Base-by-base conservation (phyloP, 352 stramenopile species). In the Stramenopiles sp. region DNA sequence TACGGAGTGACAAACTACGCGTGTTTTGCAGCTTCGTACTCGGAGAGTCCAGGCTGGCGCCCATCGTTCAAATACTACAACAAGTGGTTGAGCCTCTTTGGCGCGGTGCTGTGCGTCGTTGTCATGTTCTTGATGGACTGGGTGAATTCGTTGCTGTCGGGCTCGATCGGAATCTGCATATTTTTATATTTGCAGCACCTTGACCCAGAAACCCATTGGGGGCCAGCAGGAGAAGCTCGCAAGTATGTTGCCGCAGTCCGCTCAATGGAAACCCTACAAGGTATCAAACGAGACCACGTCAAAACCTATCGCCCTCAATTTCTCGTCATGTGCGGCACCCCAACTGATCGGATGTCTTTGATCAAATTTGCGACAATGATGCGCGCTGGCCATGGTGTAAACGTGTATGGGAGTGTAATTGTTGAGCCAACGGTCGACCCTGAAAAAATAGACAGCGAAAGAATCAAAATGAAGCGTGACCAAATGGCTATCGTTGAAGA, bases 21-120 rank as follows among this genome's bases (percentile, higher is more conserved):
- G 34, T 89, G 84, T 74, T 91, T 87, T 75, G 74, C 88, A 31
- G 81, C 86, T 25, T 79, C 81, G 36, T 79, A 82, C 53, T 78
- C 87, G 0, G 63, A 79, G 53, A 80, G 82, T 32, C 85, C 86
- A 30, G 83, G 84, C 49, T 92, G 89, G 75, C 81, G 86, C 4
- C 86, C 86, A 25, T 86, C 81, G 12, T 91, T 78, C 53, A 77
- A 79, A 32, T 88, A 85, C 77, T 91, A 88, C 77, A 84, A 89
- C 79, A 90, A 85, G 85, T 81, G 75, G 33, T 82, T 82, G 1
- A 81, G 80, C 35, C 79, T 89, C 0, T 71, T 86, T 49, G 86
- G 86, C 25, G 81, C 81, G 34, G 32, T 88, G 32, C 81, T 83
- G 77, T 89, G 84, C 68, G 49, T 88, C 49, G 79, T 75, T 2